Base-by-base conservation (phyloP, 1,139 yeast species). In the Entelexis sorbosivorans region DNA sequence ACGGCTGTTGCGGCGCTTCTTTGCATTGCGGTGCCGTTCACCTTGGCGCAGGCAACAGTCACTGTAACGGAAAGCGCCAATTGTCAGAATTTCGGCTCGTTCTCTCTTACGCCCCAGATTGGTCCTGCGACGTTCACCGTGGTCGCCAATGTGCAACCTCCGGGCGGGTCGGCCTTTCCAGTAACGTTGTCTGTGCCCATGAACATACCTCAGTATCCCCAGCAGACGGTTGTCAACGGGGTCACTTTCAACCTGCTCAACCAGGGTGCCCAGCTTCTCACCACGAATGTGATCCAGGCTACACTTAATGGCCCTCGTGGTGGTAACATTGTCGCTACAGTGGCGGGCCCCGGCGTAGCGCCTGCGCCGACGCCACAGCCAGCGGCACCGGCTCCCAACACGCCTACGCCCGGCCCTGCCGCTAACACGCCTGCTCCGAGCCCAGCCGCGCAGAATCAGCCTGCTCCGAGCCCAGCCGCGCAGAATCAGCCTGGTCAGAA, bases 161-260 rank as follows among this genome's bases (percentile, higher is more conserved):
- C 32, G 14, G 19, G 9, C n/a, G 45, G 45, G 11, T 14, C 28
- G 2, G 29, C 45, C 2, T 42, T 26, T 20, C 45, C 45, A n/a
- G 29, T 42, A 5, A 42, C 45, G 5, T 8, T 42, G 29, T 19
- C 36, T 13, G 9, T 42, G 38, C 45, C 45, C 3, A 9, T 42
- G 29, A 42, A 16, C n/a, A 2, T 42, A 16, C 45, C 45, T 11
- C 28, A 32, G 29, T 42, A 19, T 16, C 45, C 45, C 3, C 24
- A 17, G 13, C 45, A 42, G 36, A 42, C 45, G 5, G 29, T 42
- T 6, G n/a, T 42, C 13, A 42, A 42, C 14, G 45, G 45, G 13
- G 6, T 42, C 20, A 42, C 45, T 8, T 42, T 31, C 36, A 19
- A 42, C 8, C 36, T 42, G 2, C 19, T 42, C n/a, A 42, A n/a